A percentile compares a stretch with the other conserved stretches of the same genome.
Conservation (phyloP, 2,329 filamentous ascomycete species). For the Xylaria sp. region DNA sequence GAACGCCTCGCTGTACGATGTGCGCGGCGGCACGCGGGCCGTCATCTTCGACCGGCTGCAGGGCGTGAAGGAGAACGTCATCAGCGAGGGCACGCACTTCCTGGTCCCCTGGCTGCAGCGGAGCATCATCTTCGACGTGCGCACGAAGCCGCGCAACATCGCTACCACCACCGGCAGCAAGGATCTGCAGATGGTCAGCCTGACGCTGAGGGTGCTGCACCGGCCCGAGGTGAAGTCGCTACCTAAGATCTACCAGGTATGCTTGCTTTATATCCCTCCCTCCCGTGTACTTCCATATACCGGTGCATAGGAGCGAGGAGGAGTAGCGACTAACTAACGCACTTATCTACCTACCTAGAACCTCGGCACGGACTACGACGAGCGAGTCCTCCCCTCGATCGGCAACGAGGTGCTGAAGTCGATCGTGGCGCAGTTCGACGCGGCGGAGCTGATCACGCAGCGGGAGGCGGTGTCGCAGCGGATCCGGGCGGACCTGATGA, state of each 20-base stretch:
- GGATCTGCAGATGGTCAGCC: slow-evolving; percentile 99
- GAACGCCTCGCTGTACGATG: slow-evolving; percentile 90
- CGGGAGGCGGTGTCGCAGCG: slow-evolving; percentile 94
- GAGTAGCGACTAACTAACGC: neutral
- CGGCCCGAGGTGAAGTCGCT: slow-evolving; percentile 89
- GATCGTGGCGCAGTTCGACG: slow-evolving; percentile 98
- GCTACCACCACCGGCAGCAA: slow-evolving; percentile 97
- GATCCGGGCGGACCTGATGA: slow-evolving; percentile 89
- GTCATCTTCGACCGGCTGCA: slow-evolving; percentile 96
- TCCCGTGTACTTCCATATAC: neutral
- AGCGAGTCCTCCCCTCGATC: slow-evolving; percentile 96
- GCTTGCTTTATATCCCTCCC: slow-evolving; percentile 27
- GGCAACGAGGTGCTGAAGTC: slow-evolving; percentile 99
- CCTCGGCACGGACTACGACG: slow-evolving; percentile 97
- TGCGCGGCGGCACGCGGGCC: slow-evolving; percentile 89
- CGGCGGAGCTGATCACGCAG: slow-evolving; percentile 97
- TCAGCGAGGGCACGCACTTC: slow-evolving; percentile 97
- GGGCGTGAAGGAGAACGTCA: slow-evolving; percentile 89
- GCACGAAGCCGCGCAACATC: slow-evolving; percentile 96
- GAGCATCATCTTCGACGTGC: slow-evolving; percentile 93
- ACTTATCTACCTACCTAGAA: slow-evolving; percentile 59
- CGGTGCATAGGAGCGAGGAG: neutral
- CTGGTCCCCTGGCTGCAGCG: slow-evolving; percentile 93
- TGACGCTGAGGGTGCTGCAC: slow-evolving; percentile 94
- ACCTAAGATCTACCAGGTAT: slow-evolving; percentile 97